Base-by-base conservation (phyloP, 2,329 filamentous ascomycete species). In the Knoxdaviesia proteae region DNA sequence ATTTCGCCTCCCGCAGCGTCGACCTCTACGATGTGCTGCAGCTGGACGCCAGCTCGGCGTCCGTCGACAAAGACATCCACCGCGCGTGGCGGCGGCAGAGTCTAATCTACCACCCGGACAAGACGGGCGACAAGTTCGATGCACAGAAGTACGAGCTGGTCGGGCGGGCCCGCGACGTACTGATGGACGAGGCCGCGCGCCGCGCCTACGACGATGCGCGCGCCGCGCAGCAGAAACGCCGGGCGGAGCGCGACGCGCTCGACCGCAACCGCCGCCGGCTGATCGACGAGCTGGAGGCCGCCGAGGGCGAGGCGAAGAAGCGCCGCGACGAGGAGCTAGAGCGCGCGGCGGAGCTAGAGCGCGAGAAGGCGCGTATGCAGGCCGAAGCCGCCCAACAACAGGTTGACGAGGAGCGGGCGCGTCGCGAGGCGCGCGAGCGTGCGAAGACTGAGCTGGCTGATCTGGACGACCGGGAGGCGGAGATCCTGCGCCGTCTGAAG, bases 31-130 rank as follows among this genome's bases (percentile, higher is more conserved):
- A 71, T 31, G 68, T 93, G 31, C 71, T 93, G 10, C 71, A 70
- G 44, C 40, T 46, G 34, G 41, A 41, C 8, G 66, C 90, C 41
- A 64, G 74, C 44, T 65, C 74, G 20, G 68, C 76, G 11, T 73
- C 78, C 0, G 61, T 68, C 20, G 77, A 80, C 44, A 62, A 74
- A n/a, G 80, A 86, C 47, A 79, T 93, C 52, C 78, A 83, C 48
- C 77, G 80, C 50, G 84, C 84, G 38, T 94, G 88, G 67, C 75
- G 84, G 46, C 82, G 83, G 52, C 77, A 79, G 32, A 84, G 84
- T 4, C 67, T 94, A n/a, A 84, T 84, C 54, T 84, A 87, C 64
- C 88, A 96, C 58, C 88, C 88, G 1, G 88, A 96, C 68, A 94
- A 94, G 62, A 77, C 87, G 44, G 73, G 77, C 48, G 74, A 72